Evolutionary conservation across 1,284 basidiomycete genomes (phyloP).

Genomic region (Ganoderma leucocontextum): DNA sequence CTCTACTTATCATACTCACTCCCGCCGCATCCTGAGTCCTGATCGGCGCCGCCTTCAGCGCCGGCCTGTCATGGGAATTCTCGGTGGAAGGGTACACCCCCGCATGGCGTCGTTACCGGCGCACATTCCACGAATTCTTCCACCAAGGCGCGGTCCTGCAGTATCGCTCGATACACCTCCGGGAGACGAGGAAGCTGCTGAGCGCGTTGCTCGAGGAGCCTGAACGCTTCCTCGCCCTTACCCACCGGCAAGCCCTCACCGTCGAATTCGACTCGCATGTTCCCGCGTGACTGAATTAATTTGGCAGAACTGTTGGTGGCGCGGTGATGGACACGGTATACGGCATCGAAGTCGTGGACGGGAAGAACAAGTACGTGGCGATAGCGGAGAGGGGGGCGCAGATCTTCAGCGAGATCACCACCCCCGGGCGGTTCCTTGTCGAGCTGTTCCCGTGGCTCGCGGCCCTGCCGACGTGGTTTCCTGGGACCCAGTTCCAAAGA

Average conservation of each 20-base stretch:
- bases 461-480: slow-evolving; percentile 31
- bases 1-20: neutral
- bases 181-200: slow-evolving; percentile 15
- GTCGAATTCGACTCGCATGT: neutral
- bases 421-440: slow-evolving; percentile 30
- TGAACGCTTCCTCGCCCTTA: slow-evolving; percentile 17
- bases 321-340: slow-evolving; percentile 42
- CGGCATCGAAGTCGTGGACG: slow-evolving; percentile 41
- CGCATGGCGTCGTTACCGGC: slow-evolving; percentile 22
- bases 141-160: slow-evolving; percentile 16
- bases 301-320: slow-evolving; percentile 35
- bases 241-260: slow-evolving; percentile 13
- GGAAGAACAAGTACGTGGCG: slow-evolving; percentile 30
- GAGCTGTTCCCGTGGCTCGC: slow-evolving; percentile 30
- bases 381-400: slow-evolving; percentile 12
- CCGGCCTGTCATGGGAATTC: slow-evolving; percentile 23
- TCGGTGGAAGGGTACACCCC: slow-evolving; percentile 17
- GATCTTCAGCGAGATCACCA: slow-evolving; percentile 19
- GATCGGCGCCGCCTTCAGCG: slow-evolving; percentile 9
- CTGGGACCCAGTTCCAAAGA: slow-evolving; percentile 24
- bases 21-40: neutral
- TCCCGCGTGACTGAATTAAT: neutral
- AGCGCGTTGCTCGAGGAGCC: slow-evolving; percentile 14
- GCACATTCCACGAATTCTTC: slow-evolving; percentile 26
- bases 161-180: slow-evolving; percentile 9